Evolutionary conservation across 2,329 filamentous ascomycete species (phyloP).

Genomic region (Calycina herbarum): DNA sequence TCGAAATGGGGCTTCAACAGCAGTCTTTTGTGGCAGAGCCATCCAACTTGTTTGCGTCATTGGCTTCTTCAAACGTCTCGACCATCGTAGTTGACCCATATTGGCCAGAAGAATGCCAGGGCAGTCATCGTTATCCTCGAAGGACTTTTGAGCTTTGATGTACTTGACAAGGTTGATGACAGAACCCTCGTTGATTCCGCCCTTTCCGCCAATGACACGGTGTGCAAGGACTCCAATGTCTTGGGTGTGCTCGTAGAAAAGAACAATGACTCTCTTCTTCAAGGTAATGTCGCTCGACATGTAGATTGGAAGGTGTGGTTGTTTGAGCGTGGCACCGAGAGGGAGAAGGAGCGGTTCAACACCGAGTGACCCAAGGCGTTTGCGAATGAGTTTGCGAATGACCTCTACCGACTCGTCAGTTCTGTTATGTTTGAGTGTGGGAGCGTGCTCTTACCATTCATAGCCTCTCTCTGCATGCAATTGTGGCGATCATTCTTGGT

Average conservation of each 20-base stretch:
- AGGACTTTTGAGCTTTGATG: conserved; percentile 37
- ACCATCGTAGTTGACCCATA: conserved; percentile 75
- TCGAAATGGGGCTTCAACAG: conserved; percentile 56
- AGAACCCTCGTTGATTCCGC: conserved; percentile 71
- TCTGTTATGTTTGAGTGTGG: conserved; percentile 1
- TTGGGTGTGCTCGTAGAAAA: conserved; percentile 71
- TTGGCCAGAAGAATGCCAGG: conserved; percentile 76
- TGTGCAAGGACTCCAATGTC: conserved; percentile 76
- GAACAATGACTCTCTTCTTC: conserved; percentile 65
- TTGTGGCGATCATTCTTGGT: conserved; percentile 77
- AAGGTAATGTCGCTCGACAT: conserved; percentile 54
- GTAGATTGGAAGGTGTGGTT: conserved; percentile 71
- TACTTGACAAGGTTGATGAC: conserved; percentile 61
- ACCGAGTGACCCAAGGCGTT: conserved; percentile 61
- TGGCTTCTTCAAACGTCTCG: conserved; percentile 59
- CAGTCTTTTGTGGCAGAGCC: conserved; percentile 60
- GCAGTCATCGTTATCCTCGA: conserved; percentile 29
- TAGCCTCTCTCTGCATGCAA: conserved; percentile 68
- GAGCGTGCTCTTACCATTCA: conserved; percentile 62
- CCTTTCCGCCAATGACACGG: conserved; percentile 60
- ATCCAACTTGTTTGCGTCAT: conserved; percentile 60
- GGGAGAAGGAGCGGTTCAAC: conserved; percentile 64
- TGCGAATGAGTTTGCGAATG: conserved; percentile 57
- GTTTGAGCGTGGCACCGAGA: conserved; percentile 44
- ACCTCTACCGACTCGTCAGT: conserved; percentile 51